phyloP scores from a whole-genome alignment of 2,329 filamentous ascomycete genomes.

The Pseudocercospora eumusae region DNA sequence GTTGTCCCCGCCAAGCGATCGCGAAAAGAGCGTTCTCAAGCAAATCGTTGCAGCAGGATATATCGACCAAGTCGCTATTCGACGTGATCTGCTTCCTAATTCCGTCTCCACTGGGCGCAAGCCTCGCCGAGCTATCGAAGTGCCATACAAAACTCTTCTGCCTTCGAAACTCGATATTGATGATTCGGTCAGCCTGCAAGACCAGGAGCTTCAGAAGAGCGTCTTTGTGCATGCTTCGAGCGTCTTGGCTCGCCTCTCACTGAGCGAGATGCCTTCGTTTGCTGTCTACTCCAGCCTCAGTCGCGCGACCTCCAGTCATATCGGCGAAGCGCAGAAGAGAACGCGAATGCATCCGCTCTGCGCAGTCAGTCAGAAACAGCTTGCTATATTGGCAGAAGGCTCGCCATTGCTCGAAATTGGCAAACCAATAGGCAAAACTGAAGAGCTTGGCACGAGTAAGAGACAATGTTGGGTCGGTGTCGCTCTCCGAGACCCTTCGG shows the following conservation, averaged over 20 bases:
- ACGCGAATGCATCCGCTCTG: constrained; percentile 88
- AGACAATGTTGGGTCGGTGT: constrained; percentile 80
- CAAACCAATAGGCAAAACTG: constrained; percentile 86
- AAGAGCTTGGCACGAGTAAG: constrained; percentile 50
- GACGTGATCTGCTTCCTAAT: constrained; percentile 76
- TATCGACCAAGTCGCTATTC: constrained; percentile 90
- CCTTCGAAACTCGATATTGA: constrained; percentile 54
- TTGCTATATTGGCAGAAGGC: constrained; percentile 76
- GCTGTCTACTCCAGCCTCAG: constrained; percentile 87
- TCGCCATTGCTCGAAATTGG: constrained; percentile 82
- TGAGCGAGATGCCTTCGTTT: constrained; percentile 78
- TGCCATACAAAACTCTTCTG: constrained; percentile 85
- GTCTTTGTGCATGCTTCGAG: constrained; percentile 90
- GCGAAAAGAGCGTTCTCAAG: constrained; percentile 74
- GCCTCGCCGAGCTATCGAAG: constrained; percentile 83
- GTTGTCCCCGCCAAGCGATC: constrained; percentile 62
- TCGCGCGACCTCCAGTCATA: constrained; percentile 55
- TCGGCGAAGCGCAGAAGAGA: constrained; percentile 60
- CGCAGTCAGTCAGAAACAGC: constrained; percentile 71
- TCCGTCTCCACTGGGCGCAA: constrained; percentile 58
- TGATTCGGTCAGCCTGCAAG: constrained; percentile 34
- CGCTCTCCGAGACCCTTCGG: constrained; percentile 53
- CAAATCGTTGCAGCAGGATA: constrained; percentile 92
- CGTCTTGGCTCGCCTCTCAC: constrained; percentile 68
- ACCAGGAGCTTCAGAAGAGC: constrained; percentile 59